Percentiles rank a stretch among this genome's conserved stretches.
Conservation (phyloP, 2,329 filamentous ascomycete genomes). For the Aschersonia sp. region DNA sequence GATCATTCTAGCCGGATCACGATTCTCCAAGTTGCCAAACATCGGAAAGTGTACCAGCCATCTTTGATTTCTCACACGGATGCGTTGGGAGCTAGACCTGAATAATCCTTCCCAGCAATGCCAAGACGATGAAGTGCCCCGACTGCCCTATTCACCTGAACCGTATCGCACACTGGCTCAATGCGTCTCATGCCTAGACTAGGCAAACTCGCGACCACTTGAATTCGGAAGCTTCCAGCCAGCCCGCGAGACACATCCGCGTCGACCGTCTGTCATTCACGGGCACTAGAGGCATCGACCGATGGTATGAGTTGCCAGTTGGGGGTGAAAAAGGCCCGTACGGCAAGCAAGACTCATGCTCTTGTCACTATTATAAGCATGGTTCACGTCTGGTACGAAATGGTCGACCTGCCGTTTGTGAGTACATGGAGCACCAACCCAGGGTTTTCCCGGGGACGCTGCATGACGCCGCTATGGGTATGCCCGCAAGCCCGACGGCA, state of each 20-base stretch:
- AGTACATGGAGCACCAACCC: neutral
- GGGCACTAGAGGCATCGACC: too few species aligned
- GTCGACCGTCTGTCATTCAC: too few species aligned
- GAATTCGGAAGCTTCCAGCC: neutral
- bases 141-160: neutral
- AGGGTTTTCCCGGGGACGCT: neutral
- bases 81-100: neutral
- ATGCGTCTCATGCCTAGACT: neutral
- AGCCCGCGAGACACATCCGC: too few species aligned
- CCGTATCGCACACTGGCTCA: neutral
- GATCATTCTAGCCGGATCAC: neutral
- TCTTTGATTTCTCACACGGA: neutral
- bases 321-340: too few species aligned
- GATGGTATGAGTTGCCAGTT: too few species aligned
- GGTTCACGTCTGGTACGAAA: too few species aligned
- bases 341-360: too few species aligned
- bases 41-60: neutral
- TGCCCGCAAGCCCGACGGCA: neutral
- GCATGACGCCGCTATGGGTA: neutral
- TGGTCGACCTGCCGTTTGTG: too few species aligned
- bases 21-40: neutral
- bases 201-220: neutral
- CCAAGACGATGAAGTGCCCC: neutral
- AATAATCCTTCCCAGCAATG: neutral
- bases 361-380: too few species aligned